These are phyloP conservation scores for Pyricularia pennisetigena DNA, from an alignment of 2,329 filamentous ascomycete species.

Conservation along the genomic window DNA sequence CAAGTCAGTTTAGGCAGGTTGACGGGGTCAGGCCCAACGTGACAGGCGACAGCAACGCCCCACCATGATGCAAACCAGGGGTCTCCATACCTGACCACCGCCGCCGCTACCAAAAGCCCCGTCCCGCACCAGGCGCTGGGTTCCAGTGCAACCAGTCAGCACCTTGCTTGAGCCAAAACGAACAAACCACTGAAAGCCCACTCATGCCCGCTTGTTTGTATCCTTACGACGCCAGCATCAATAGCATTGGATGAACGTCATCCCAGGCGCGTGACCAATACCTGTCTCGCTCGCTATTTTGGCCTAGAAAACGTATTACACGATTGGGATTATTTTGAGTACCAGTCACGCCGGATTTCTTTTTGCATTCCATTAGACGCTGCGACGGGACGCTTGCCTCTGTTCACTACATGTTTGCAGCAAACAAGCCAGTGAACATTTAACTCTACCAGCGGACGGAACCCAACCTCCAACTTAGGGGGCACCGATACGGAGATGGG, in stretches of 20 bases:
- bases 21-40: not conserved
- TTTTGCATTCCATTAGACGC: not conserved
- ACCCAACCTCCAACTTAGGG: not conserved
- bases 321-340: not conserved
- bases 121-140: not conserved
- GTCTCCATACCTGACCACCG: no score
- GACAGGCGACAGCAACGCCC: no score
- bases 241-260: not conserved
- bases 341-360: not conserved
- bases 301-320: not conserved
- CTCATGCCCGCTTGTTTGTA: not conserved
- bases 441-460: not conserved
- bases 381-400: not conserved
- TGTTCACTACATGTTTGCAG: not conserved
- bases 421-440: not conserved
- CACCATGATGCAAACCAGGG: no score
- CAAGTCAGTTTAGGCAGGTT: not conserved
- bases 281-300: not conserved
- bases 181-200: not conserved
- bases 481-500: slow-evolving; percentile 1
- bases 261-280: not conserved
- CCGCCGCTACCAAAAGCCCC: not conserved
- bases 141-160: not conserved
- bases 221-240: not conserved
- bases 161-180: not conserved